Evolutionary conservation across 2,329 filamentous ascomycete genomes (phyloP).

Genomic region (Teratosphaeria viscida): DNA sequence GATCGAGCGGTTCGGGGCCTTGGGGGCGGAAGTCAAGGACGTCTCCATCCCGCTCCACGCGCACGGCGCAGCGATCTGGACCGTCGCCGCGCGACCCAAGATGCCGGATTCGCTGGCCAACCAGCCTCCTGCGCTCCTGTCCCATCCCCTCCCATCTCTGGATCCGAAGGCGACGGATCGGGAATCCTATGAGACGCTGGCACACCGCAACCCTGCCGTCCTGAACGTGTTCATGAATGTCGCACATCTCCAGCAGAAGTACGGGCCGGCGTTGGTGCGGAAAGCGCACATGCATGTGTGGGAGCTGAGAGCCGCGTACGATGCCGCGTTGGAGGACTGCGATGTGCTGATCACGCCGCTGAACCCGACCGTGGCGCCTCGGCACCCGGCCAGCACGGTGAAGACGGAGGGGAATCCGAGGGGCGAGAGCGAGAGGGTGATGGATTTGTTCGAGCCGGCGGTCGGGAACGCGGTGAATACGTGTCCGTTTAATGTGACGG

Average conservation of each 20-base stretch:
- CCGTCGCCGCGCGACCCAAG: slow-evolving; percentile 24
- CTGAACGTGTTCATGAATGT: slow-evolving; percentile 34
- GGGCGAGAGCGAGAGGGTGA: slow-evolving; percentile 21
- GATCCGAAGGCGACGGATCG: slow-evolving; percentile 26
- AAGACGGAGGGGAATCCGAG: slow-evolving; percentile 14
- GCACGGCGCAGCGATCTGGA: slow-evolving; percentile 22
- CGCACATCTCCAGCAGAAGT: slow-evolving; percentile 21
- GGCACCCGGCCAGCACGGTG: slow-evolving; percentile 23
- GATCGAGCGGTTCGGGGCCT: neutral
- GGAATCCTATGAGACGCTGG: slow-evolving; percentile 35
- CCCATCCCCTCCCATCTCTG: slow-evolving; percentile 22
- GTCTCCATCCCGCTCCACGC: neutral
- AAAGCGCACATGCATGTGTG: slow-evolving; percentile 40
- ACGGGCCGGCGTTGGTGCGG: slow-evolving; percentile 26
- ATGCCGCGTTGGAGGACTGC: slow-evolving; percentile 31
- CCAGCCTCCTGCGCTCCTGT: slow-evolving; percentile 19
- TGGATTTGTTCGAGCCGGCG: slow-evolving; percentile 33
- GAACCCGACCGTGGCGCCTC: slow-evolving; percentile 36
- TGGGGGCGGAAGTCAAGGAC: neutral
- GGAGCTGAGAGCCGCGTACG: slow-evolving; percentile 40
- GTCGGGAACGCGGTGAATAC: slow-evolving; percentile 38
- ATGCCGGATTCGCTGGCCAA: slow-evolving; percentile 23
- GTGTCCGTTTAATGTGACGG: slow-evolving; percentile 40
- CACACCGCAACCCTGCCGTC: slow-evolving; percentile 35
- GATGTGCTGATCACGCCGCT: slow-evolving; percentile 42